Evolutionary conservation across 2,329 filamentous ascomycete genomes (phyloP).

Genomic region (Colletotrichum magnum): DNA sequence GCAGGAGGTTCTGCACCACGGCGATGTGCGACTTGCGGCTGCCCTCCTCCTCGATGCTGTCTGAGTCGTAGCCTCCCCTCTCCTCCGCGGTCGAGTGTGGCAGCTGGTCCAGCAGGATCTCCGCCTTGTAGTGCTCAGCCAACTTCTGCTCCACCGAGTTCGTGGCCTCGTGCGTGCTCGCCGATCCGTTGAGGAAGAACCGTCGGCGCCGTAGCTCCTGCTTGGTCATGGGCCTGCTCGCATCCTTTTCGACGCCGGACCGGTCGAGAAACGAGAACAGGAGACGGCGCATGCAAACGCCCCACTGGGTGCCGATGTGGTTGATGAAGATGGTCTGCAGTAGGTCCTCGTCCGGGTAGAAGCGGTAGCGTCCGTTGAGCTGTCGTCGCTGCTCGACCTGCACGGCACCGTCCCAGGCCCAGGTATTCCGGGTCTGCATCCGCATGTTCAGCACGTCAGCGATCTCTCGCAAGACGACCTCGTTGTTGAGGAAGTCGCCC

Average conservation of each 20-base stretch:
- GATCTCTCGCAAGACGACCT: slow-evolving; percentile 57
- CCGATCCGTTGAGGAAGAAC: slow-evolving; percentile 55
- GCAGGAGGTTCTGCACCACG: slow-evolving; percentile 70
- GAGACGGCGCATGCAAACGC: slow-evolving; percentile 48
- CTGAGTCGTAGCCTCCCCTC: slow-evolving; percentile 53
- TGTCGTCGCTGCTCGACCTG: slow-evolving; percentile 56
- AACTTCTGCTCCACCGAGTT: slow-evolving; percentile 51
- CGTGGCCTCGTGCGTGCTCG: neutral
- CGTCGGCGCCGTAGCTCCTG: slow-evolving; percentile 57
- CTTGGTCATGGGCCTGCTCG: slow-evolving; percentile 44
- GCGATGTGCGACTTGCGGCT: slow-evolving; percentile 57
- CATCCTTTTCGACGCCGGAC: slow-evolving; percentile 50
- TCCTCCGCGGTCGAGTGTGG: slow-evolving; percentile 56
- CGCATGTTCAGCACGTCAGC: slow-evolving; percentile 62
- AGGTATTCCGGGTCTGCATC: slow-evolving; percentile 53
- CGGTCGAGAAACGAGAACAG: slow-evolving; percentile 45
- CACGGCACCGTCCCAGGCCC: slow-evolving; percentile 55
- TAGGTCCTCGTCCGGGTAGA: slow-evolving; percentile 69
- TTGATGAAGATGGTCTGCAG: slow-evolving; percentile 58
- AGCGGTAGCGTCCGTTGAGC: slow-evolving; percentile 65
- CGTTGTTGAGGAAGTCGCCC: slow-evolving; percentile 54
- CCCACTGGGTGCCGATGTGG: slow-evolving; percentile 55
- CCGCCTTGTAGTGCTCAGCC: slow-evolving; percentile 52
- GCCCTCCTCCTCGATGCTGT: slow-evolving; percentile 50
- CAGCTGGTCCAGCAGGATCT: slow-evolving; percentile 71